Evolutionary conservation across 495 filamentous ascomycete species (phyloP), one percentile per base, ranked within the genome.

Genomic region (Pyronema omphalodes): DNA sequence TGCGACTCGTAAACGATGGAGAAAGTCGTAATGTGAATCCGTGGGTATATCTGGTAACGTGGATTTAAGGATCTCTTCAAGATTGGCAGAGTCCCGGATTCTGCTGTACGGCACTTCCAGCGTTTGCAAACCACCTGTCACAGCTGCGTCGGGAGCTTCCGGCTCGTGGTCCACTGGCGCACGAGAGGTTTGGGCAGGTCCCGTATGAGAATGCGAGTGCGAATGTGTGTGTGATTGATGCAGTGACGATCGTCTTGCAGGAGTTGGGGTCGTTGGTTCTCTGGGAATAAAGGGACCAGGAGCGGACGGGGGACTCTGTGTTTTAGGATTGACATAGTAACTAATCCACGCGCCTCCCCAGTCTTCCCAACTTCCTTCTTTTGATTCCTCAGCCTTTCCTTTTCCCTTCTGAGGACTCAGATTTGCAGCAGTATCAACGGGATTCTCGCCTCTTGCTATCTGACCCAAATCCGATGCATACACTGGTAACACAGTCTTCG

Each of bases 1-100:
- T n/a, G 85, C 85, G 35, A 83, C 76, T 37, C 93, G 82, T 18
- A 94, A 66, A 17, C 82, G 81, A 56, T 86, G 79, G n/a, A 96
- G 76, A 18, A 93, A 73, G 54, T 94, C 88, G 66, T 93, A 96
- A 56, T 83, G 79, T 0, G 76, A 71, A 41, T 83, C 76, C 37
- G 77, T 70, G 3, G 89, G 85, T 47, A 94, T 64, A 36, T 84
- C 77, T 7, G 74, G 63, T 3, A 86, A 66, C 36, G 79, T 74
- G 3, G 71, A 70, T 3, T 73, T 73, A 37, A 95, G 65, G 35
- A 94, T 70, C 33, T 83, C 76, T 58, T 88, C 81, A 33, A 80
- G 66, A 6, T 77, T 74, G 34, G 51, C 19, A 0, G 72, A 70
- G 7, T 76, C 71, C 39, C 74, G 70, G 39, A 95, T 69, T 29